Evolutionary conservation across 495 filamentous ascomycete species (phyloP).

Genomic region (Sordaria brevicollis): DNA sequence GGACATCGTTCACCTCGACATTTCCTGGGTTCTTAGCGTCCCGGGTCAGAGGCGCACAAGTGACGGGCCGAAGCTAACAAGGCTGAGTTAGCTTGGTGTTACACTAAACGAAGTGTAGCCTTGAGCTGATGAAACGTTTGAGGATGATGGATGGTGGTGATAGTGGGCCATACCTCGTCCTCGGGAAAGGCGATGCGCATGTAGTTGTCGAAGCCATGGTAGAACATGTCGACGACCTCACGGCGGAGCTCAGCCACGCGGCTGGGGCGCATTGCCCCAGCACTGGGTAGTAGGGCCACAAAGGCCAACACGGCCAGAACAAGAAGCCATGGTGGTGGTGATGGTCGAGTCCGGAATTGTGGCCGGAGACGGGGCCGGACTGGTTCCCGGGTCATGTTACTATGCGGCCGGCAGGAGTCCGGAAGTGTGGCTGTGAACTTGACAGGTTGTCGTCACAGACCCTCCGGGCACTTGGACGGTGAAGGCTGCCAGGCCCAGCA

Average conservation of each 20-base stretch:
- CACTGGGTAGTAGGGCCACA: conserved; percentile 21
- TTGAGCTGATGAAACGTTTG: conserved; percentile 4
- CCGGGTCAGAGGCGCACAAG: conserved; percentile 73
- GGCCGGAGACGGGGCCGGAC: neutral
- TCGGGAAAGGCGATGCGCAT: conserved; percentile 90
- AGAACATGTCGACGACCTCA: conserved; percentile 89
- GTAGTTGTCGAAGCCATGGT: conserved; percentile 95
- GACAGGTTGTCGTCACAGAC: neutral
- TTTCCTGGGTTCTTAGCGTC: conserved; percentile 70
- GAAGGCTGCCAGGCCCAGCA: neutral
- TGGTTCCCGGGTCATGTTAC: neutral
- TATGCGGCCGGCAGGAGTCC: neutral
- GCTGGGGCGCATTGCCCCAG: conserved; percentile 39
- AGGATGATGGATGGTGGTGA: neutral
- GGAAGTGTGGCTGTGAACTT: neutral
- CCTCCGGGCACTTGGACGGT: neutral
- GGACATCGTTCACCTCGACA: conserved; percentile 85
- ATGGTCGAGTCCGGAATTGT: neutral
- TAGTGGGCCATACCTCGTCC: conserved; percentile 59
- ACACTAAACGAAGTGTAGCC: neutral
- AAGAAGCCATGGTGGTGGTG: neutral
- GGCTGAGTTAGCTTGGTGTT: neutral
- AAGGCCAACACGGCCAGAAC: conserved; percentile 5
- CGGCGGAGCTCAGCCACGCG: conserved; percentile 43
- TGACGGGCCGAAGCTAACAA: conserved; percentile 63